Evolutionary conservation across 1,284 basidiomycete species (phyloP).

Genomic region (Athelia sp.): DNA sequence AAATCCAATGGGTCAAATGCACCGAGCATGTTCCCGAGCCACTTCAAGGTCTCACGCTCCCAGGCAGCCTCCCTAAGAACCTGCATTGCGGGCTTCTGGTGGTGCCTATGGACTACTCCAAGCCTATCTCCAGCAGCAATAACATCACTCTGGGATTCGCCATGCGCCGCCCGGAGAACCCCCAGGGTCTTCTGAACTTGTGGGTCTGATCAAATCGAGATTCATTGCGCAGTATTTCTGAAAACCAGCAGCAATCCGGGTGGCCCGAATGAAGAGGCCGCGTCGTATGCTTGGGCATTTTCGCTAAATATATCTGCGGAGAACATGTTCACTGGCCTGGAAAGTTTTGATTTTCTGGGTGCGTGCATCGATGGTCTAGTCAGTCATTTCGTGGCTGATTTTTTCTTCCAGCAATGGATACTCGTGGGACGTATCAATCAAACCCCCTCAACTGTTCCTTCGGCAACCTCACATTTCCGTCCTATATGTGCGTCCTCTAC

Average conservation of each 20-base stretch:
- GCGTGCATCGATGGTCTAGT: background rate
- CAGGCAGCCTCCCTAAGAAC: background rate
- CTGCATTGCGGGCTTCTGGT: background rate
- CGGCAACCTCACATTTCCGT: background rate
- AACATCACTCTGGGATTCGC: background rate
- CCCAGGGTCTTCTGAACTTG: background rate
- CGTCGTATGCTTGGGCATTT: background rate
- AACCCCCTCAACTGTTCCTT: background rate
- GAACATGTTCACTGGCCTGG: background rate
- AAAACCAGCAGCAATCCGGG: background rate
- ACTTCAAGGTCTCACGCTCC: background rate
- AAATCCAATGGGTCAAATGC: conserved; percentile 1
- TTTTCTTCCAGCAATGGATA: background rate
- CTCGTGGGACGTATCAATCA: background rate
- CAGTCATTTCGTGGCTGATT: background rate
- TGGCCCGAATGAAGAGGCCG: background rate
- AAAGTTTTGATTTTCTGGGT: background rate
- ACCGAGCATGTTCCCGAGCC: background rate
- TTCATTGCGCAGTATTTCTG: background rate
- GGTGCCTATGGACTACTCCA: conserved; percentile 1
- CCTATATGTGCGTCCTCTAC: background rate
- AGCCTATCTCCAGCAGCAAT: background rate
- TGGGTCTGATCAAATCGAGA: too few relatives aligned
- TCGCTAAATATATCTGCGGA: background rate
- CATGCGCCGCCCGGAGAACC: background rate